These are phyloP conservation scores for Vitellaria paradoxa DNA, from an alignment of 179 eudicot genomes.

Conservation along the genomic window DNA sequence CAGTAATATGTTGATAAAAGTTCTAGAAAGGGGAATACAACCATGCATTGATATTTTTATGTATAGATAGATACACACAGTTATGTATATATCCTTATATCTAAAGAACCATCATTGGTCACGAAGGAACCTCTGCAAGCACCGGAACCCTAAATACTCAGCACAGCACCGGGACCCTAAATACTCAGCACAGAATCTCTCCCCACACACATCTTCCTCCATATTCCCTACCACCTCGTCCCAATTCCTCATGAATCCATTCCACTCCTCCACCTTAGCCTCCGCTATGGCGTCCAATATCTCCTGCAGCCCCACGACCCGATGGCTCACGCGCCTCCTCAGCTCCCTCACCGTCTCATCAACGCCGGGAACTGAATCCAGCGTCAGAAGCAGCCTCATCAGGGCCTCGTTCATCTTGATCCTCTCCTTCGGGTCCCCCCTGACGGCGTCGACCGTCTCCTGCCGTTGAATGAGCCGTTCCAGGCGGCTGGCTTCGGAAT, in stretches of 20 bases:
- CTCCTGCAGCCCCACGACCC: constrained; percentile 87
- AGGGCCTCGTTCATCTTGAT: constrained; percentile 68
- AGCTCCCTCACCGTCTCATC: constrained; percentile 61
- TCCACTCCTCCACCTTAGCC: constrained; percentile 41
- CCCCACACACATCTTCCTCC: constrained; percentile 60
- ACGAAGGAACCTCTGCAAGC: constrained; percentile 70
- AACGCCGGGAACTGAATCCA: constrained; percentile 72
- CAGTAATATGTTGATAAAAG: too few relatives aligned
- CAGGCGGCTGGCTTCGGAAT: constrained; percentile 41
- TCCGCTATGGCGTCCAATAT: constrained; percentile 61
- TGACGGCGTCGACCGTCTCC: constrained; percentile 80
- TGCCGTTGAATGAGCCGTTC: constrained; percentile 73
- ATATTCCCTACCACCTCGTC: constrained; percentile 61
- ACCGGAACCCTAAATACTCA: constrained; percentile 72
- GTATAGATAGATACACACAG: neutral
- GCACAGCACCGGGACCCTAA: constrained; percentile 86
- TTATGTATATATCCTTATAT: neutral
- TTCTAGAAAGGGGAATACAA: neutral
- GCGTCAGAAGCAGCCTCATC: constrained; percentile 55
- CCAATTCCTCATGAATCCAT: constrained; percentile 53
- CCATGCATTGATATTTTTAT: neutral
- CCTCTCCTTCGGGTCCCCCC: constrained; percentile 46
- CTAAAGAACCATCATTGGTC: constrained; percentile 26
- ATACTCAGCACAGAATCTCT: constrained; percentile 61
- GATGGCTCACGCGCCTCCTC: constrained; percentile 65